A percentile compares a stretch with the other conserved stretches of the same genome.
Evolutionary conservation across 1,139 yeast species (phyloP).

Genomic region (Pichia sp.): DNA sequence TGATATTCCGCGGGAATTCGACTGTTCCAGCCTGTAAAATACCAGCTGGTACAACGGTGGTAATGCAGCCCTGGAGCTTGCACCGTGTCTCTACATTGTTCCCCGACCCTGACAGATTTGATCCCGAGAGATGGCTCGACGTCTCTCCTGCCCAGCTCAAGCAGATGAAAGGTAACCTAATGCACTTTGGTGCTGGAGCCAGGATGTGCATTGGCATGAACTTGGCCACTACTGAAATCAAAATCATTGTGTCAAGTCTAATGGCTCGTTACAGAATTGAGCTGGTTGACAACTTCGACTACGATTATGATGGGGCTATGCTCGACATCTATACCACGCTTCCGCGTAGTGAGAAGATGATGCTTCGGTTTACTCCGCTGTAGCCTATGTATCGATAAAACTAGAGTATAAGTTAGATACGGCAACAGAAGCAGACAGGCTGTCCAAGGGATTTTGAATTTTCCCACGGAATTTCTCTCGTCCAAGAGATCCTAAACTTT

Average conservation of each 20-base stretch:
- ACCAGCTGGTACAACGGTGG: slow-evolving; percentile 55
- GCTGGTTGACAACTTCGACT: slow-evolving; percentile 31
- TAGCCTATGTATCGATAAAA: background rate
- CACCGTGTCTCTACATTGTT: slow-evolving; percentile 52
- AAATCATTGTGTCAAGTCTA: slow-evolving; percentile 50
- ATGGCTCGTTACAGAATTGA: slow-evolving; percentile 45
- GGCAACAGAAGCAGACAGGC: no score
- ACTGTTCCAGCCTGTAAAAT: slow-evolving; percentile 33
- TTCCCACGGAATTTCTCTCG: background rate
- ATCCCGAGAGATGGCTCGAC: slow-evolving; percentile 61
- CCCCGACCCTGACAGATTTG: slow-evolving; percentile 46
- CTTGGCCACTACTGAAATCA: slow-evolving; percentile 64
- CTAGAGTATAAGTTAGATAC: no score
- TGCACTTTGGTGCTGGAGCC: slow-evolving; percentile 73
- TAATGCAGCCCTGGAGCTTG: slow-evolving; percentile 63
- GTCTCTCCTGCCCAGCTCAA: slow-evolving; percentile 38
- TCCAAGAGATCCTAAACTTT: background rate
- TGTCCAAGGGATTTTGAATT: background rate
- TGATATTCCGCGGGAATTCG: slow-evolving; percentile 27
- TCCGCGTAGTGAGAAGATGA: slow-evolving; percentile 32
- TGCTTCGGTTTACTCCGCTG: slow-evolving; percentile 14
- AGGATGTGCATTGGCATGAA: slow-evolving; percentile 75
- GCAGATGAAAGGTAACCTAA: slow-evolving; percentile 49
- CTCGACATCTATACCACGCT: slow-evolving; percentile 37
- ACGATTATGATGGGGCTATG: slow-evolving; percentile 30